Conservation (phyloP, 2,329 filamentous ascomycete species). For the Thermochaetoides dissita region DNA sequence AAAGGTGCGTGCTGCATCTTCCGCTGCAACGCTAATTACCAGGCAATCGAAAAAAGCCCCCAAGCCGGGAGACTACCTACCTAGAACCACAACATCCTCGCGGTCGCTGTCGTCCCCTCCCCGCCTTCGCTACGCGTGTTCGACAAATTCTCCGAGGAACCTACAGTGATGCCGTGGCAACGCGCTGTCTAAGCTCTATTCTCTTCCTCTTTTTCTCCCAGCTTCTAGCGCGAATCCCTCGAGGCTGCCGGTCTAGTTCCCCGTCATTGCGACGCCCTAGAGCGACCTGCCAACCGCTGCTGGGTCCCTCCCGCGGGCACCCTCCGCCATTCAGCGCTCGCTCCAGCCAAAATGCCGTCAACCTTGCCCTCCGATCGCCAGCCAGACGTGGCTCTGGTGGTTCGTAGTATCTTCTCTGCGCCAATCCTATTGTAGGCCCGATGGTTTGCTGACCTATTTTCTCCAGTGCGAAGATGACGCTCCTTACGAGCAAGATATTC, state of each 20-base stretch:
- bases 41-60: conserved; percentile 13
- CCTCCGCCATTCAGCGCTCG: too few species aligned
- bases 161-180: conserved; percentile 16
- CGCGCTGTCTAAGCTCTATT: conserved; percentile 1
- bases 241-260: too few species aligned
- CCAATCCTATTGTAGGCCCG: not conserved
- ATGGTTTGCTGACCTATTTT: conserved; percentile 10
- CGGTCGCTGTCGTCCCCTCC: conserved; percentile 8
- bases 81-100: conserved; percentile 1
- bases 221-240: conserved; percentile 3
- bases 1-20: not conserved
- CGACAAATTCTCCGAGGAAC: conserved; percentile 4
- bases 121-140: conserved; percentile 8
- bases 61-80: conserved; percentile 2
- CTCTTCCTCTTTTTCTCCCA: conserved; percentile 1
- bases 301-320: too few species aligned
- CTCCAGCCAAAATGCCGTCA: too few species aligned
- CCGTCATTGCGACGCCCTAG: too few species aligned
- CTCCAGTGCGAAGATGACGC: conserved; percentile 61
- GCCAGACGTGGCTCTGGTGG: conserved; percentile 35
- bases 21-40: conserved; percentile 9
- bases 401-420: conserved; percentile 18
- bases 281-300: too few species aligned
- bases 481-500: conserved; percentile 89
- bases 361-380: conserved; percentile 19